Conservation (phyloP, 441 rosid genomes). For the Biscutella laevigata region DNA sequence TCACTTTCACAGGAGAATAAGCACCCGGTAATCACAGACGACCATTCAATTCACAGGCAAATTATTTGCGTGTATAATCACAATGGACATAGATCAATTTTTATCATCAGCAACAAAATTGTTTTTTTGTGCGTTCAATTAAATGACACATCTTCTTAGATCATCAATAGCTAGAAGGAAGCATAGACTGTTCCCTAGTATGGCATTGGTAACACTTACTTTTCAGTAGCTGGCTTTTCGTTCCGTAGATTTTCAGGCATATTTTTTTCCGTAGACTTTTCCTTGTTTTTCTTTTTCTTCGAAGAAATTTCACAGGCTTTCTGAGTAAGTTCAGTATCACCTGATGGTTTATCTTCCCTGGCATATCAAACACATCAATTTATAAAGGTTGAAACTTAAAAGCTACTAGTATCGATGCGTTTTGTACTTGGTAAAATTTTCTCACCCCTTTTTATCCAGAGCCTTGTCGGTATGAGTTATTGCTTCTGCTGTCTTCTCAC, state of each 20-base stretch:
- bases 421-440: slow-evolving; percentile 3
- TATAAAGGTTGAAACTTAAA: background rate
- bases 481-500: slow-evolving; percentile 12
- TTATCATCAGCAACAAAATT: background rate
- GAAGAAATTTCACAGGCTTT: background rate
- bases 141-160: background rate
- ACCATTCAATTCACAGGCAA: background rate
- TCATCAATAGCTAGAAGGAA: background rate
- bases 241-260: slow-evolving; percentile 17
- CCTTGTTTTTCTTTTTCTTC: slow-evolving; percentile 35
- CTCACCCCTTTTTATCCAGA: slow-evolving; percentile 33
- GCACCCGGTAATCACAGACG: background rate
- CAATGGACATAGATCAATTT: background rate
- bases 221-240: slow-evolving; percentile 22
- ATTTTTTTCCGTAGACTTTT: background rate
- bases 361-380: slow-evolving; percentile 1
- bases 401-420: background rate
- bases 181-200: background rate
- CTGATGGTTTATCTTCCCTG: slow-evolving; percentile 13
- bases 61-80: background rate
- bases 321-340: slow-evolving; percentile 2
- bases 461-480: background rate
- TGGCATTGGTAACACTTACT: slow-evolving; percentile 29
- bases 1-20: background rate
- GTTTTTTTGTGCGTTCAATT: background rate